Evolutionary conservation across 1,284 basidiomycete species (phyloP), one percentile per base, ranked within the genome.

Genomic region (Mycosarcoma mackinlayi): DNA sequence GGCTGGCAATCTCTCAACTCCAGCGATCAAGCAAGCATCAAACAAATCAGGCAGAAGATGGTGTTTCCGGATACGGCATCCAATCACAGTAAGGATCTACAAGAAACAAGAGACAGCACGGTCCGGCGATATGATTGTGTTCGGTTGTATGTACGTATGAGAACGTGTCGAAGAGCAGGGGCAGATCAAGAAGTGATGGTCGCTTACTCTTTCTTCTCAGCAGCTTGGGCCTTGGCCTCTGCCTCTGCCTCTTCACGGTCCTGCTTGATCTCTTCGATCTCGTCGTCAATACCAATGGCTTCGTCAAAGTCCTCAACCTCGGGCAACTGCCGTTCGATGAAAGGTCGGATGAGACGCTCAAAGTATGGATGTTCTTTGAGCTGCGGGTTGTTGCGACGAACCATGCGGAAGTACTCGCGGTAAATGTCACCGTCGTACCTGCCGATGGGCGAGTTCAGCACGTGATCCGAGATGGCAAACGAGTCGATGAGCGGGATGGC

Each of bases 391-490:
- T 80, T 77, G 21, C 76, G 62, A 18, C 72, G 69, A 9, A 82
- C 73, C 61, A 70, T 71, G 44, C 68, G 51, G 57, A 80, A 79
- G 75, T 79, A 81, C 54, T 72, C 74, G 41, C 62, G 59, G 70
- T 82, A 82, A 42, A 82, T 73, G 66, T 81, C 75, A 33, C 80
- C 80, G 56, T 79, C 75, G 59, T 73, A 71, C 33, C 75, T 60
- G 23, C 79, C 87, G 30, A 88, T 84, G 24, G 87, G 87, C 44
- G 86, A 86, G 83, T 88, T 88, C 83, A 87, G 83, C 57, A 87
- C 85, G 82, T 87, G 86, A 79, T 87, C 87, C 40, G 84, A 84
- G 30, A 86, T 84, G 13, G 84, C 84, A 73, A 87, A 88, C 31
- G 85, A 82, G 81, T 87, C 87, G 60, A 87, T 79, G 34, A 87